Evolutionary conservation across 1,284 basidiomycete genomes (phyloP), one percentile per base, ranked within the genome.

Genomic region (Rhodotorula sp.): DNA sequence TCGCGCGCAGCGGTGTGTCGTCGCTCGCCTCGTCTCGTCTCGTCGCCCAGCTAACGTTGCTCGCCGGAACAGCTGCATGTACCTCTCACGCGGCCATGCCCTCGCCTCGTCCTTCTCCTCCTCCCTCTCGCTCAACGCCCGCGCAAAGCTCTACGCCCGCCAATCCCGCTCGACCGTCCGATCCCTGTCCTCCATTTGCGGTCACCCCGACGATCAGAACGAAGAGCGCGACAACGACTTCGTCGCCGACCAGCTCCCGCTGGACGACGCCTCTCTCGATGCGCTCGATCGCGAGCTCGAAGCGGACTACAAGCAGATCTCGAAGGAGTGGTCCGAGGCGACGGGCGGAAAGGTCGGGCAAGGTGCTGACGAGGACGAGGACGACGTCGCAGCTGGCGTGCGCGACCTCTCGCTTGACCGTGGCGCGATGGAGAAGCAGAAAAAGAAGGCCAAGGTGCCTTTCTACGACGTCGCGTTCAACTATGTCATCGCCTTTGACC

Each of bases 391-490:
- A 48, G 67, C 32, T 15, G 13, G 39, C 39, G 13, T 44, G 39
- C 39, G 39, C 39, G 39, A 44, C 9, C 48, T 73, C 6, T 65
- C 67, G 15, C 51, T 74, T 32, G 56, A 49, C 46, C 29, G 32
- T 6, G 17, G 20, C 46, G 7, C 20, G 9, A 22, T 13, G 29
- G 17, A 22, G 24, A 32, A 49, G 47, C 22, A 46, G 30, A 36
- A 46, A 20, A 78, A 82, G 39, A 82, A 87, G 79, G 88, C 89
- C 82, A 94, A 94, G 79, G 90, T 27, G 49, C 78, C 92, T 46
- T 95, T 95, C 83, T 95, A 93, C 81, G 91, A 95, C 79, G 90
- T 92, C 74, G 93, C 92, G n/a, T 87, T 93, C 78, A 95, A 94
- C 81, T 95, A 94, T 77, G 87, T 92, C 64, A 87, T 90, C 91